A percentile compares a stretch with the other conserved stretches of the same genome.
Evolutionary conservation across 768 basidiomycete genomes (phyloP).

Genomic region (Tulasnella sp.): DNA sequence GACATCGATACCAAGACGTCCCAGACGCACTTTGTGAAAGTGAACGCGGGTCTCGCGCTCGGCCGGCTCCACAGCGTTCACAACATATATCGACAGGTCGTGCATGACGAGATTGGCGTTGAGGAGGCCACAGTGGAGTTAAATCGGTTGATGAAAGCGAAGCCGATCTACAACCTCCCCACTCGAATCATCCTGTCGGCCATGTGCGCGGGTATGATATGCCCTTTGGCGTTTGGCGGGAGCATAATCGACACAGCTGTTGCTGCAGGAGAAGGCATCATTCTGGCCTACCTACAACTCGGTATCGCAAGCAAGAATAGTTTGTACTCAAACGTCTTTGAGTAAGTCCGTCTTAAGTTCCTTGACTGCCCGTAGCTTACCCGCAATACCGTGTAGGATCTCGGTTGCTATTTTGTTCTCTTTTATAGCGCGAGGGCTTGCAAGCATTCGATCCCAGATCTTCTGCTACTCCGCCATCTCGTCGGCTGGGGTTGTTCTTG

Average conservation of each 20-base stretch:
- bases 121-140: slow-evolving; percentile 57
- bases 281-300: slow-evolving; percentile 61
- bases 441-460: slow-evolving; percentile 59
- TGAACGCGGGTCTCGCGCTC: slow-evolving; percentile 56
- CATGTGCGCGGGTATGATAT: slow-evolving; percentile 11
- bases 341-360: slow-evolving; percentile 40
- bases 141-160: slow-evolving; percentile 47
- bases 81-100: slow-evolving; percentile 70
- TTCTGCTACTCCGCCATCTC: slow-evolving; percentile 93
- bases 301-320: slow-evolving; percentile 62
- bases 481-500: slow-evolving; percentile 74
- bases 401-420: slow-evolving; percentile 73
- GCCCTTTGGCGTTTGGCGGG: slow-evolving; percentile 17
- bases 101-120: slow-evolving; percentile 87
- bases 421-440: slow-evolving; percentile 68
- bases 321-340: slow-evolving; percentile 83
- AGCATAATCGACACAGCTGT: slow-evolving; percentile 63
- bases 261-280: slow-evolving; percentile 55
- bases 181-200: slow-evolving; percentile 21
- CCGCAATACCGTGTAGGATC: slow-evolving; percentile 39
- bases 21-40: slow-evolving; percentile 80
- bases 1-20: slow-evolving; percentile 68
- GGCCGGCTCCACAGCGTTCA: slow-evolving; percentile 81
- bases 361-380: not conserved
- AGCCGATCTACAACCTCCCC: slow-evolving; percentile 45